Percentiles rank a stretch among this genome's conserved stretches.
phyloP scores from a whole-genome alignment of 371 early-diverging fungal genomes.

The Mortierella sp. region DNA sequence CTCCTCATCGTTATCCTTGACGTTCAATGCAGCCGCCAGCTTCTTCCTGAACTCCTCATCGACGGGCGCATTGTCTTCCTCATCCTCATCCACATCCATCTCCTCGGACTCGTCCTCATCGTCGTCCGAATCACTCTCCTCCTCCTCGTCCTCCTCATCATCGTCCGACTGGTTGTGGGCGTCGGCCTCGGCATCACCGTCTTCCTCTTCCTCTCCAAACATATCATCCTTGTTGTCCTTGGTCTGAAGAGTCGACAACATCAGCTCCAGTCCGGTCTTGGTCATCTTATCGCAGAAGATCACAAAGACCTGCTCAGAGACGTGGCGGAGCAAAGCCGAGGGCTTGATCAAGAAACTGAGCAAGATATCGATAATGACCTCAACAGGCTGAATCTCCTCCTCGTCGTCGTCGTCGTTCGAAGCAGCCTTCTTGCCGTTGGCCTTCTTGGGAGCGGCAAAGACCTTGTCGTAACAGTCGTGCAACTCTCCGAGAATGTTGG shows the following conservation, averaged over 20 bases:
- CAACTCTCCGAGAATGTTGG: slow-evolving; percentile 74
- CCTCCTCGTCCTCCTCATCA: slow-evolving; percentile 57
- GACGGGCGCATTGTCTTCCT: slow-evolving; percentile 54
- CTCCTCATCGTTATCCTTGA: slow-evolving; percentile 61
- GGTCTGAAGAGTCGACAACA: slow-evolving; percentile 75
- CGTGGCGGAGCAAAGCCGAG: slow-evolving; percentile 79
- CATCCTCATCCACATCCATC: slow-evolving; percentile 50
- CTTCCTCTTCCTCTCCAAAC: slow-evolving; percentile 69
- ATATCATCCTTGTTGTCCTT: slow-evolving; percentile 65
- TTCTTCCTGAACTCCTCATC: slow-evolving; percentile 81
- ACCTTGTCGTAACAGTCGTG: slow-evolving; percentile 80
- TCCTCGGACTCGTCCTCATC: slow-evolving; percentile 60
- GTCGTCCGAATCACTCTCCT: slow-evolving; percentile 44
- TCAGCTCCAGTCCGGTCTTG: slow-evolving; percentile 78
- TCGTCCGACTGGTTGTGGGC: slow-evolving; percentile 61
- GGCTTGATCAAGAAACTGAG: slow-evolving; percentile 89
- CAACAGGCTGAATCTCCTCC: slow-evolving; percentile 82
- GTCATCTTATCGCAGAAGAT: slow-evolving; percentile 84
- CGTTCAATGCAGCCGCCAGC: slow-evolving; percentile 74
- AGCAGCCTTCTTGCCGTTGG: slow-evolving; percentile 60
- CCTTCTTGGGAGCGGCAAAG: slow-evolving; percentile 56
- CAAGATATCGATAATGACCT: slow-evolving; percentile 93
- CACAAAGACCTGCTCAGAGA: slow-evolving; percentile 88
- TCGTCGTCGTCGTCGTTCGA: slow-evolving; percentile 62
- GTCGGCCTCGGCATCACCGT: slow-evolving; percentile 62